Conservation (phyloP, 2,329 filamentous ascomycete species). For the Beauveria varroae region DNA sequence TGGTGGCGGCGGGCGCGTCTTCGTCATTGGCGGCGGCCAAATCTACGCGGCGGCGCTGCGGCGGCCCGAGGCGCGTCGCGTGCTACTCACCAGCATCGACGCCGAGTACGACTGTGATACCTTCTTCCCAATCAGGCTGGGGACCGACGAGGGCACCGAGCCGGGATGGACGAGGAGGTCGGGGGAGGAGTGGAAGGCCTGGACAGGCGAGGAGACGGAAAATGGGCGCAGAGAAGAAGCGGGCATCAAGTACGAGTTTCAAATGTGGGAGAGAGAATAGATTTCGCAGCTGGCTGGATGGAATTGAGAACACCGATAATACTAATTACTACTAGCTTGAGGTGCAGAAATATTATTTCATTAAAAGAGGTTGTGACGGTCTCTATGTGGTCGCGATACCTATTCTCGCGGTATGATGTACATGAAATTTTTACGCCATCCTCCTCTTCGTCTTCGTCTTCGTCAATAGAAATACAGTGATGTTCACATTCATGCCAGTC, state of each 20-base stretch:
- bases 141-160: conserved; percentile 18
- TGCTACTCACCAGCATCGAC: conserved; percentile 63
- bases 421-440: conserved; percentile 2
- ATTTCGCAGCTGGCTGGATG: not conserved
- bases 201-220: conserved; percentile 57
- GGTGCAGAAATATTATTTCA: conserved; percentile 9
- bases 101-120: conserved; percentile 70
- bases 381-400: not conserved
- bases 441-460: not conserved
- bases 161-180: conserved; percentile 47
- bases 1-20: conserved; percentile 50
- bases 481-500: conserved; percentile 12
- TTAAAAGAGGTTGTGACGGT: conserved; percentile 1
- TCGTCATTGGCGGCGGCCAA: conserved; percentile 84
- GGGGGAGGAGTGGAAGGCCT: conserved; percentile 49
- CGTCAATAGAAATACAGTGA: conserved; percentile 5
- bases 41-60: conserved; percentile 69
- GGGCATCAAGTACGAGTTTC: conserved; percentile 60
- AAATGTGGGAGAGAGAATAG: conserved; percentile 59
- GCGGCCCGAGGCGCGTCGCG: conserved; percentile 47
- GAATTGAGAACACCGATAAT: not conserved
- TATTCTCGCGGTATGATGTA: not conserved
- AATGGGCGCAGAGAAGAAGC: conserved; percentile 54
- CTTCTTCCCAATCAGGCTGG: conserved; percentile 57
- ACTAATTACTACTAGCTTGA: not conserved